phyloP scores from a whole-genome alignment of 768 basidiomycete species.

The Glaciozyma antarctica region DNA sequence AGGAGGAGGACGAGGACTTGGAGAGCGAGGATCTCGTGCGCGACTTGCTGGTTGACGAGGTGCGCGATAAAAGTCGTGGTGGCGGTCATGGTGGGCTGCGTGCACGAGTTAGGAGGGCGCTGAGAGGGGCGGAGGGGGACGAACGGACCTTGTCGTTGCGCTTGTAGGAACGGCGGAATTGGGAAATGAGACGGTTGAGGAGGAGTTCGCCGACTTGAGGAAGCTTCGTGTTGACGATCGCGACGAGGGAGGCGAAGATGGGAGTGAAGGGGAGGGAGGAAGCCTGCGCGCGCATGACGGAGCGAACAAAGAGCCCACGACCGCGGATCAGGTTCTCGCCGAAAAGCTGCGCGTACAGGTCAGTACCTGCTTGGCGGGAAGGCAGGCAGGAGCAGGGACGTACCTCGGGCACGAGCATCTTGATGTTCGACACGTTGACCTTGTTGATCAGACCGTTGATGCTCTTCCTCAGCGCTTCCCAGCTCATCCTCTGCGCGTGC shows the following conservation, averaged over 20 bases:
- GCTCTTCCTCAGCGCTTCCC: slow-evolving; percentile 95
- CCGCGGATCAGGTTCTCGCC: slow-evolving; percentile 89
- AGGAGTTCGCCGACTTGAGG: slow-evolving; percentile 92
- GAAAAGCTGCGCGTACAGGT: slow-evolving; percentile 48
- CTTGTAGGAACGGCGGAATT: slow-evolving; percentile 89
- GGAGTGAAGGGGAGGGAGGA: slow-evolving; percentile 96
- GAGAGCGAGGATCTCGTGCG: slow-evolving; percentile 86
- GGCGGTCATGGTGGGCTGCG: slow-evolving; percentile 81
- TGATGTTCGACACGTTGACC: slow-evolving; percentile 90
- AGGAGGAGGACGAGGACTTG: slow-evolving; percentile 92
- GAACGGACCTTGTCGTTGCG: slow-evolving; percentile 87
- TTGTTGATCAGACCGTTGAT: slow-evolving; percentile 99
- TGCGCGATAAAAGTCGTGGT: slow-evolving; percentile 78
- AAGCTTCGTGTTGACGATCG: slow-evolving; percentile 93
- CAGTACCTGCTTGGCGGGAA: not conserved
- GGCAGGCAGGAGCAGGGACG: not conserved
- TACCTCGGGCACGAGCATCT: slow-evolving; percentile 35
- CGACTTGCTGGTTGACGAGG: slow-evolving; percentile 85
- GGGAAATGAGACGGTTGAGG: slow-evolving; percentile 77
- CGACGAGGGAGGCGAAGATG: slow-evolving; percentile 85
- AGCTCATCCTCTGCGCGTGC: slow-evolving; percentile 66
- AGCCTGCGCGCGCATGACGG: slow-evolving; percentile 96
- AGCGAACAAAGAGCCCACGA: slow-evolving; percentile 80
- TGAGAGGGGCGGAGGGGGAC: not conserved
- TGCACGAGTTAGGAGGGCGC: not conserved